Evolutionary conservation across 2,329 filamentous ascomycete species (phyloP).

Genomic region (Cladophialophora immunda): DNA sequence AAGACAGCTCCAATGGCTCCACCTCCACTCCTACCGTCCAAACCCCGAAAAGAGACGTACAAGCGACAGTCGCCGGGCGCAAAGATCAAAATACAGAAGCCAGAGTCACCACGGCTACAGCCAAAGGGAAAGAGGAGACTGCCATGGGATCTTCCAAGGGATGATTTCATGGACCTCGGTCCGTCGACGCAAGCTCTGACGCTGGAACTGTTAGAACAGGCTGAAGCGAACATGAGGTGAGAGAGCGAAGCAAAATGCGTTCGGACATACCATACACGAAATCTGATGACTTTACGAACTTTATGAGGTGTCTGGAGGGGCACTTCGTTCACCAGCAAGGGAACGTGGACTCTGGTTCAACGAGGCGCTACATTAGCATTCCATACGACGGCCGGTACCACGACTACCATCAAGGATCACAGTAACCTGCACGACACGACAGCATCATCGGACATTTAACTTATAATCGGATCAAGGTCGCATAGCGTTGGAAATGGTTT

Average conservation of each 20-base stretch:
- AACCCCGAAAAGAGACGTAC: not conserved
- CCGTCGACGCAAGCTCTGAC: conserved; percentile 36
- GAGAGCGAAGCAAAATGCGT: not conserved
- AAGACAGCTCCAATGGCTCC: not conserved
- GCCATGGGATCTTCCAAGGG: conserved; percentile 22
- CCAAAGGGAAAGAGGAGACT: conserved; percentile 2
- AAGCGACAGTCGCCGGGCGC: not conserved
- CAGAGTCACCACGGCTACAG: not conserved
- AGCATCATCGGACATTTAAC: not conserved
- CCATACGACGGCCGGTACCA: not conserved
- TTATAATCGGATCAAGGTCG: not conserved
- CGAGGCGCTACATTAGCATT: not conserved
- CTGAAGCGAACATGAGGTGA: conserved; percentile 28
- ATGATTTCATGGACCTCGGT: conserved; percentile 30
- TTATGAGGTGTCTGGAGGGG: not conserved
- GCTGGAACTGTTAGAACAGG: conserved; percentile 30
- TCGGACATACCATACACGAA: not conserved
- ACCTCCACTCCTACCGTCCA: not conserved
- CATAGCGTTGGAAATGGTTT: not conserved
- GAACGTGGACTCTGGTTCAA: not conserved
- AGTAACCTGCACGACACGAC: not conserved
- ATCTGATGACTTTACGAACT: not conserved
- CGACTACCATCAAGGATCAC: not conserved
- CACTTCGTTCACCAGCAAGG: not conserved
- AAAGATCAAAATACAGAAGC: not conserved